These are phyloP conservation scores for Monascus ruber DNA, from an alignment of 2,329 filamentous ascomycete genomes.

Conservation along the genomic window DNA sequence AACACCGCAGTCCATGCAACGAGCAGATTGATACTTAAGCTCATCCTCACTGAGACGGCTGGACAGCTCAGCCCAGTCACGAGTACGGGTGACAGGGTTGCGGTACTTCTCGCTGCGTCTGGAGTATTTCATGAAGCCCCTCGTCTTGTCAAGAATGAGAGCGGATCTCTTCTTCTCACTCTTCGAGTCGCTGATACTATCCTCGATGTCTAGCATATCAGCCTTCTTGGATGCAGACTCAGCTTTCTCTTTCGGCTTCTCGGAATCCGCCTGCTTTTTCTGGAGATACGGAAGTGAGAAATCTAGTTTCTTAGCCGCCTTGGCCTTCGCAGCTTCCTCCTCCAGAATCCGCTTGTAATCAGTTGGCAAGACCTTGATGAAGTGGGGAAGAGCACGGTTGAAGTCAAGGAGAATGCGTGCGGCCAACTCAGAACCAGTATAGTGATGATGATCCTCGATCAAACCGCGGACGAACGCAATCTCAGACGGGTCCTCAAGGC, in stretches of 20 bases:
- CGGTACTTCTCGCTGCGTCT: constrained; percentile 90
- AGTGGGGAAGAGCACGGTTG: constrained; percentile 76
- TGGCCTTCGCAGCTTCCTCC: constrained; percentile 76
- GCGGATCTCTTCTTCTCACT: constrained; percentile 83
- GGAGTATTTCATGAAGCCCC: constrained; percentile 94
- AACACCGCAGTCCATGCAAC: constrained; percentile 98
- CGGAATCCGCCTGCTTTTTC: constrained; percentile 42
- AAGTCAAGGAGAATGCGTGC: constrained; percentile 93
- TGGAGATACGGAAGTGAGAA: constrained; percentile 70
- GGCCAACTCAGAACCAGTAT: constrained; percentile 90
- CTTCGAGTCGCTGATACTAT: constrained; percentile 72
- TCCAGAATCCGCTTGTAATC: constrained; percentile 91
- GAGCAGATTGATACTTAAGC: constrained; percentile 89
- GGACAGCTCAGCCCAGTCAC: constrained; percentile 89
- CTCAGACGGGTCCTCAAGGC: constrained; percentile 73
- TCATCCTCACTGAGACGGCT: constrained; percentile 83
- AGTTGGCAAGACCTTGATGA: constrained; percentile 84
- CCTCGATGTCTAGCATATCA: constrained; percentile 75
- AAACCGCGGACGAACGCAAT: constrained; percentile 83
- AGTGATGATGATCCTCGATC: constrained; percentile 95
- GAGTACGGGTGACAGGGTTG: constrained; percentile 66
- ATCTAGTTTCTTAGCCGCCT: constrained; percentile 71
- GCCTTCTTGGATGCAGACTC: constrained; percentile 55
- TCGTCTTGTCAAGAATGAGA: constrained; percentile 92
- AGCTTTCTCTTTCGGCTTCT: constrained; percentile 47